These are phyloP conservation scores for Lachnellula arida DNA, from an alignment of 2,329 filamentous ascomycete genomes.

Conservation along the genomic window DNA sequence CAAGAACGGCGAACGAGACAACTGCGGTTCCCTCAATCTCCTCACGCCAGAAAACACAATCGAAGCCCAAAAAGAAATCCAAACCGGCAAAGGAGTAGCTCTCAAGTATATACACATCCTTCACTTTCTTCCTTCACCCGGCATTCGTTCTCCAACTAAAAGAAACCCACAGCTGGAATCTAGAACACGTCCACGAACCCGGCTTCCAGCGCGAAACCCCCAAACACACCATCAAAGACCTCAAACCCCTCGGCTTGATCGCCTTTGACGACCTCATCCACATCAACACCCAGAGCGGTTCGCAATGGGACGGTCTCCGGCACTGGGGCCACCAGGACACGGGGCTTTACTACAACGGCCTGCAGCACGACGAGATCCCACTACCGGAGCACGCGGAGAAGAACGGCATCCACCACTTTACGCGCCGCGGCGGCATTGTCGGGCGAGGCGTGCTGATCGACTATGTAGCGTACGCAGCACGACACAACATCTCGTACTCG, in stretches of 20 bases:
- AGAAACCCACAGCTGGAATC: constrained; percentile 7
- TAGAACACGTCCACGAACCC: constrained; percentile 13
- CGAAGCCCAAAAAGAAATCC: constrained; percentile 38
- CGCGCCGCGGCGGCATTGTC: constrained; percentile 42
- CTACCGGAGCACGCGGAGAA: constrained; percentile 33
- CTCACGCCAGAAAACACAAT: constrained; percentile 39
- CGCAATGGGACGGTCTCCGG: constrained; percentile 44
- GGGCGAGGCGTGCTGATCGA: constrained; percentile 52
- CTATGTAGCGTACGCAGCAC: constrained; percentile 38
- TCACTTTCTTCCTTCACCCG: neutral
- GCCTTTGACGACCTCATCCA: constrained; percentile 50
- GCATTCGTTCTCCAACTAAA: neutral
- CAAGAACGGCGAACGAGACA: constrained; percentile 42
- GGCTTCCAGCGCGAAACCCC: constrained; percentile 16
- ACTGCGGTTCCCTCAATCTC: constrained; percentile 41
- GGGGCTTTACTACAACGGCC: constrained; percentile 30
- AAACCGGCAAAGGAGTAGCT: constrained; percentile 36
- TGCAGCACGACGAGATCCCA: constrained; percentile 23
- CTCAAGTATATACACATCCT: constrained; percentile 13
- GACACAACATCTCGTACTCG: constrained; percentile 32
- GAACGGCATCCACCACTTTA: constrained; percentile 22
- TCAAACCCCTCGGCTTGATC: constrained; percentile 30
- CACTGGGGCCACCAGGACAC: constrained; percentile 29
- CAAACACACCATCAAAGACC: constrained; percentile 12
- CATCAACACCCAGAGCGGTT: constrained; percentile 43